Conservation (phyloP, 2,329 filamentous ascomycete genomes). For the Didymella glomerata region DNA sequence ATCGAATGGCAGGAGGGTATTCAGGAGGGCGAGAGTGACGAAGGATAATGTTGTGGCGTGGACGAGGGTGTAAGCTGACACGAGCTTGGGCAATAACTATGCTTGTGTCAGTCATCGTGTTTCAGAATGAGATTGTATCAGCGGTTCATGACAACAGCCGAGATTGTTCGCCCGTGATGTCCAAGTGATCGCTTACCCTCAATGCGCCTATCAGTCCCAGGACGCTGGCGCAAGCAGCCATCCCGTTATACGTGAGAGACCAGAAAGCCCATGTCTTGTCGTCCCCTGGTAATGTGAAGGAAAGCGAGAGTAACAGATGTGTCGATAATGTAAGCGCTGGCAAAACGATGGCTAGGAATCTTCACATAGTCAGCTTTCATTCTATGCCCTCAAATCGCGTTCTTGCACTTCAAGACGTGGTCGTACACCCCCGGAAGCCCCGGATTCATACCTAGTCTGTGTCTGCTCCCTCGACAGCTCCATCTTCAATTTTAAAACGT, state of each 20-base stretch:
- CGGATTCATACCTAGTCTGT: constrained; percentile 20
- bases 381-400: neutral
- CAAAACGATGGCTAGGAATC: constrained; percentile 41
- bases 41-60: constrained; percentile 41
- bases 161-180: constrained; percentile 3
- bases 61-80: constrained; percentile 39
- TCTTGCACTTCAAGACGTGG: neutral
- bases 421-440: neutral
- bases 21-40: constrained; percentile 38
- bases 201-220: constrained; percentile 56
- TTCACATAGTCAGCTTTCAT: constrained; percentile 18
- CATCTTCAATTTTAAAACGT: constrained; percentile 7
- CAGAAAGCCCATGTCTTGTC: constrained; percentile 43
- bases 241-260: constrained; percentile 52
- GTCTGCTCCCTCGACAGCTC: constrained; percentile 21
- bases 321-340: constrained; percentile 39
- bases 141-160: neutral
- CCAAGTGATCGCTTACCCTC: constrained; percentile 46
- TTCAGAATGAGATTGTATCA: neutral
- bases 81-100: constrained; percentile 35
- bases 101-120: constrained; percentile 25
- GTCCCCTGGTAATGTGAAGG: constrained; percentile 31
- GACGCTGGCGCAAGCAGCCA: constrained; percentile 52
- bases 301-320: constrained; percentile 38
- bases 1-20: constrained; percentile 36